Percentiles rank a stretch among this genome's conserved stretches.
phyloP scores from a whole-genome alignment of 805 yeast species.

The Saturnispora kantuleensis region DNA sequence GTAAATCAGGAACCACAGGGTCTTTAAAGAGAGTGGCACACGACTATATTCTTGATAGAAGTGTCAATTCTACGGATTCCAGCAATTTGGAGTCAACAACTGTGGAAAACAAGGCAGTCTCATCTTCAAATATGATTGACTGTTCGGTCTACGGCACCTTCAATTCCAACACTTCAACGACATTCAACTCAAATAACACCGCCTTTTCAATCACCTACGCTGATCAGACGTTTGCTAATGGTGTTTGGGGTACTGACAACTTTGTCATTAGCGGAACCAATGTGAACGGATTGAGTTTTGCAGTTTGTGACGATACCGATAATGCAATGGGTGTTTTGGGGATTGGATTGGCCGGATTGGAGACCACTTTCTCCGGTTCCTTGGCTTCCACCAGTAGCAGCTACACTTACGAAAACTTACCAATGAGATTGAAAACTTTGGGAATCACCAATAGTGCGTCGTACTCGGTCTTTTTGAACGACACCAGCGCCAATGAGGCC shows the following conservation, averaged over 20 bases:
- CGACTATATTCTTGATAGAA: slow-evolving; percentile 5
- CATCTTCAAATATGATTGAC: slow-evolving; percentile 16
- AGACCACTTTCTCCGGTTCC: slow-evolving; percentile 37
- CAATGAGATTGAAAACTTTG: slow-evolving; percentile 43
- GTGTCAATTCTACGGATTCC: neutral
- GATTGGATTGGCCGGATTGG: slow-evolving; percentile 60
- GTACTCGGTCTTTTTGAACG: slow-evolving; percentile 55
- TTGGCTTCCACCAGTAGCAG: slow-evolving; percentile 6
- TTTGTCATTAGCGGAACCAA: slow-evolving; percentile 41
- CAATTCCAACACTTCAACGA: slow-evolving; percentile 29
- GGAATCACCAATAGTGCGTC: slow-evolving; percentile 46
- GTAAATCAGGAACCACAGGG: slow-evolving; percentile 19
- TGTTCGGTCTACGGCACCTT: slow-evolving; percentile 42
- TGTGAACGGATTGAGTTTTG: slow-evolving; percentile 51
- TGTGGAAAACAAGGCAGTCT: slow-evolving; percentile 3
- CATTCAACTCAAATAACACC: slow-evolving; percentile 34
- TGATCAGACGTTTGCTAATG: slow-evolving; percentile 38
- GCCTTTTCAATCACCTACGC: slow-evolving; percentile 37
- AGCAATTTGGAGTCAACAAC: no score
- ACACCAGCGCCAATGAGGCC: slow-evolving; percentile 34
- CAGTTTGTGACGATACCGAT: slow-evolving; percentile 58
- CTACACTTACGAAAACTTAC: slow-evolving; percentile 56
- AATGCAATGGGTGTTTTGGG: slow-evolving; percentile 66
- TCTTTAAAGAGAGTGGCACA: slow-evolving; percentile 7
- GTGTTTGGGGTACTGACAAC: slow-evolving; percentile 54